These are phyloP conservation scores for Pueraria montana DNA, from an alignment of 306 rosid species.

Conservation along the genomic window DNA sequence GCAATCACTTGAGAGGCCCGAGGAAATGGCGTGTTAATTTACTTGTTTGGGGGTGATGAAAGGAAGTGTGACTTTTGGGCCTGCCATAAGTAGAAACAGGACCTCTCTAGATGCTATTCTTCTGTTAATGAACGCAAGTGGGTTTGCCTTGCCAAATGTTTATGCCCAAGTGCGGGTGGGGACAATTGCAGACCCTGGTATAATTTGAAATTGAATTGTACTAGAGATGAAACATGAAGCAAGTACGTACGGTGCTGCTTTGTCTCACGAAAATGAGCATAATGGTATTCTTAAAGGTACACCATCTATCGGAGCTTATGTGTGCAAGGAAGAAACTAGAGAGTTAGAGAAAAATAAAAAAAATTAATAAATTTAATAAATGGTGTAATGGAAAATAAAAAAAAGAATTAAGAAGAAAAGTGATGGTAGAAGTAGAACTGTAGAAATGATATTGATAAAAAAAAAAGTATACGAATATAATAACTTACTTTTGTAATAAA, in stretches of 20 bases:
- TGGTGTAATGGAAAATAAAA: too few relatives aligned
- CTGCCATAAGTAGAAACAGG: slow-evolving; percentile 43
- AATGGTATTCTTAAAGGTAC: background rate
- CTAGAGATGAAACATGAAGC: background rate
- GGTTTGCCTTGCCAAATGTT: background rate
- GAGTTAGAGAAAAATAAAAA: too few relatives aligned
- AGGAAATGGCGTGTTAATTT: slow-evolving; percentile 44
- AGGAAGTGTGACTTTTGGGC: slow-evolving; percentile 46
- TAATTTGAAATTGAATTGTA: background rate
- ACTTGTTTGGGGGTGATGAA: slow-evolving; percentile 49
- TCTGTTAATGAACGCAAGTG: background rate
- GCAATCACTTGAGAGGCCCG: slow-evolving; percentile 35
- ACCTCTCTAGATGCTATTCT: slow-evolving; percentile 8
- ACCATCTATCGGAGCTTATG: too few relatives aligned
- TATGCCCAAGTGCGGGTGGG: background rate
- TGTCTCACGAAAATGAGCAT: background rate
- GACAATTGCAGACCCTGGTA: background rate
- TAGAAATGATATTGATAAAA: too few relatives aligned
- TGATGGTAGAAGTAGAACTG: too few relatives aligned
- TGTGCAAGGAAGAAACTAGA: too few relatives aligned
- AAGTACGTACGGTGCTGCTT: background rate
- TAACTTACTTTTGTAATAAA: too few relatives aligned
- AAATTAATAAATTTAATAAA: too few relatives aligned
- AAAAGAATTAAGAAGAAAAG: too few relatives aligned
- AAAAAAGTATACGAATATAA: too few relatives aligned